Evolutionary conservation across 2,329 filamentous ascomycete genomes (phyloP).

Genomic region (Fusarium pilosicola): DNA sequence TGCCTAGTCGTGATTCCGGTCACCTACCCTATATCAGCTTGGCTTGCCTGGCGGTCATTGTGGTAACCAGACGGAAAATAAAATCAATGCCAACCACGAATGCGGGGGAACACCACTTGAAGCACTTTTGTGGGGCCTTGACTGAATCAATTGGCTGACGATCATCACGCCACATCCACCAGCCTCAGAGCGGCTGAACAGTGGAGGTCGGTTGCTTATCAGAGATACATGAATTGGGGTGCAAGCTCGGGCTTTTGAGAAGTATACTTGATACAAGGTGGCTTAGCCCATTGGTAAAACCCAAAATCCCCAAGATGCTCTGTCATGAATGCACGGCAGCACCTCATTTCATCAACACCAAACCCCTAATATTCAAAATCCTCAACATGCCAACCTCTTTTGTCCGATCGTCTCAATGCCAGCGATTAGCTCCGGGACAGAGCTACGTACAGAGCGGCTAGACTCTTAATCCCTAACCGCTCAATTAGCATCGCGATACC

Average conservation of each 20-base stretch:
- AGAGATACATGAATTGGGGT: not conserved
- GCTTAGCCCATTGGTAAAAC: not conserved
- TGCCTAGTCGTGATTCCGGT: not conserved
- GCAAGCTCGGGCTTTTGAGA: not conserved
- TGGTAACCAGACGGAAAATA: not conserved
- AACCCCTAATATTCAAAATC: not conserved
- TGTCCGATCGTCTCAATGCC: not conserved
- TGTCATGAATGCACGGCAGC: not conserved
- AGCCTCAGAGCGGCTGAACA: not conserved
- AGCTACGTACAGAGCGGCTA: not conserved
- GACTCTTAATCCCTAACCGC: too few relatives aligned
- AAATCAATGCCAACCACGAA: not conserved
- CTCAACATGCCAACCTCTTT: not conserved
- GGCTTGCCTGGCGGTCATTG: fast-evolving
- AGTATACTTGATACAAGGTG: not conserved
- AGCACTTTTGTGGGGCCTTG: too few relatives aligned
- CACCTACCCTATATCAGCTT: not conserved
- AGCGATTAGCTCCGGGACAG: not conserved
- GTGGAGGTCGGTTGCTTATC: not conserved
- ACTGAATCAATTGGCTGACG: not conserved
- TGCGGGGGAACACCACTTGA: not conserved
- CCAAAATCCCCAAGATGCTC: too few relatives aligned
- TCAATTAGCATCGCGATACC: not conserved
- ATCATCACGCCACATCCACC: not conserved
- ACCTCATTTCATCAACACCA: not conserved